A percentile compares a stretch with the other conserved stretches of the same genome.
These are phyloP conservation scores for Cystofilobasidium capitatum DNA, from an alignment of 768 basidiomycete genomes.

Conservation along the genomic window DNA sequence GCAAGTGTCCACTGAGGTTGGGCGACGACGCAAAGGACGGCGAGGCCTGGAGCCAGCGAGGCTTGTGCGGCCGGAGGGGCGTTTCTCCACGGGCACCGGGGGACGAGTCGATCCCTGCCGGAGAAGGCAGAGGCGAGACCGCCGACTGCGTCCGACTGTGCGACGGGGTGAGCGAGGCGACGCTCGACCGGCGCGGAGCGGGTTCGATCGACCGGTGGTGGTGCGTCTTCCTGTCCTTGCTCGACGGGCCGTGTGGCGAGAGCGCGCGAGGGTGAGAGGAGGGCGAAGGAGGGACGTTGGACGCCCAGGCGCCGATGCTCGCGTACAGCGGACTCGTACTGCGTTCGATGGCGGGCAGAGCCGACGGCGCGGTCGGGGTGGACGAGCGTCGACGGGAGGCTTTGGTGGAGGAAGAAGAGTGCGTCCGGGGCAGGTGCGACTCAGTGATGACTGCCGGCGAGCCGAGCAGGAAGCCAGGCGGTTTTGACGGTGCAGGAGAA, in stretches of 20 bases:
- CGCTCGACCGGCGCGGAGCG: background rate
- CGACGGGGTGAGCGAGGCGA: background rate
- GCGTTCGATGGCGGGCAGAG: background rate
- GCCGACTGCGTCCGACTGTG: background rate
- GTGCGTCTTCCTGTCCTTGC: background rate
- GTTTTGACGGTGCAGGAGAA: too few relatives aligned
- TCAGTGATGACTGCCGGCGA: too few relatives aligned
- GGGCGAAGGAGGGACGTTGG: background rate
- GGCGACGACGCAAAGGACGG: conserved; percentile 5
- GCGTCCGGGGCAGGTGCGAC: background rate
- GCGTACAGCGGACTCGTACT: background rate
- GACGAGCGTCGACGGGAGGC: background rate
- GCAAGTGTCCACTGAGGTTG: background rate
- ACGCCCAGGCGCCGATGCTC: background rate
- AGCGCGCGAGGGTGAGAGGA: background rate
- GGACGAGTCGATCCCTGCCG: background rate
- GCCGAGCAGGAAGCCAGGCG: too few relatives aligned
- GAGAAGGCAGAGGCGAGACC: background rate
- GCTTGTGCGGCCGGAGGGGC: background rate
- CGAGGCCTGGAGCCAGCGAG: conserved; percentile 1
- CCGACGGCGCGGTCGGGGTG: background rate
- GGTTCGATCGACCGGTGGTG: background rate
- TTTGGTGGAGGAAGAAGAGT: background rate
- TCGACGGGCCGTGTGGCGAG: background rate
- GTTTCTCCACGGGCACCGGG: background rate